Evolutionary conservation across 2,329 filamentous ascomycete genomes (phyloP).

Genomic region (Chalara sp.): DNA sequence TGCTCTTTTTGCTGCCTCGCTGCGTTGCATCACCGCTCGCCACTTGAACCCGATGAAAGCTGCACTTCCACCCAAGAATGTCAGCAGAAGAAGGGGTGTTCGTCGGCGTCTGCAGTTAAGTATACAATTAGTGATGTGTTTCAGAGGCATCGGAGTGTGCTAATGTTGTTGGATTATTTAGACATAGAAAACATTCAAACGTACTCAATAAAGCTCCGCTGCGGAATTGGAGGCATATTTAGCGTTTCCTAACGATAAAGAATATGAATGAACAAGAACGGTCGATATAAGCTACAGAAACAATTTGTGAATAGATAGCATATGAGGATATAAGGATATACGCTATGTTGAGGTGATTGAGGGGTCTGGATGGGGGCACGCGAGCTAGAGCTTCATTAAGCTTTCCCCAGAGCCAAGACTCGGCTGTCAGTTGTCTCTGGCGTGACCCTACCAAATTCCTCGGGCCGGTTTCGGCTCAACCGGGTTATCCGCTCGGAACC

Average conservation of each 20-base stretch:
- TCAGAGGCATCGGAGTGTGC: background rate
- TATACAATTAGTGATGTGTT: background rate
- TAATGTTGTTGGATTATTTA: no score
- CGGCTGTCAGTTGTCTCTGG: background rate
- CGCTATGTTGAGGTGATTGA: background rate
- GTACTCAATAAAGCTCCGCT: background rate
- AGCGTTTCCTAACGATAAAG: background rate
- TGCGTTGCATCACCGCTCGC: slow-evolving; percentile 24
- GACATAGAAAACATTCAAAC: background rate
- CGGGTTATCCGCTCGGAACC: background rate
- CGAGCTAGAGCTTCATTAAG: background rate
- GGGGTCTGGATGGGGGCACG: background rate
- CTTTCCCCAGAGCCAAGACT: background rate
- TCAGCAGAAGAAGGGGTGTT: slow-evolving; percentile 20
- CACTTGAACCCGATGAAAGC: slow-evolving; percentile 27
- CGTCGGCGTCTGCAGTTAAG: slow-evolving; percentile 1
- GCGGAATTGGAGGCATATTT: background rate
- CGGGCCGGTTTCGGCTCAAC: background rate
- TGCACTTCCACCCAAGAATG: slow-evolving; percentile 20
- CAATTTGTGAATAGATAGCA: background rate
- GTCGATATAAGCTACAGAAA: background rate
- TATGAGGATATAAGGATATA: background rate
- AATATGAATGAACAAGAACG: background rate
- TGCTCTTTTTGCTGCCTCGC: slow-evolving; percentile 26
- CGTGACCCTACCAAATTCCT: background rate